Evolutionary conservation across 495 filamentous ascomycete species (phyloP).

Genomic region (Sphaerosporella brunnea): DNA sequence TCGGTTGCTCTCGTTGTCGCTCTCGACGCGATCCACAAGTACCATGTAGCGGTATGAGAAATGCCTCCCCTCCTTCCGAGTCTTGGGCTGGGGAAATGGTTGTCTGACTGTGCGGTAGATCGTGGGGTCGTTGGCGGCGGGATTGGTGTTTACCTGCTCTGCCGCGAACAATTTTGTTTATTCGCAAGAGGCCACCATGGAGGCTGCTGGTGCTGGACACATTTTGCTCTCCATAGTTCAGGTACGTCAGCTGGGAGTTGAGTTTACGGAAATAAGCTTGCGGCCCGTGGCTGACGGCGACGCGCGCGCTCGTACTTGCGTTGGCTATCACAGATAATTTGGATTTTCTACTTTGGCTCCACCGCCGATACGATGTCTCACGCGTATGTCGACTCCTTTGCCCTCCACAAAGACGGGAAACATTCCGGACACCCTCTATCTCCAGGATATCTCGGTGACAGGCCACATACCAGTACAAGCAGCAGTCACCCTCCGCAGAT

Average conservation of each 20-base stretch:
- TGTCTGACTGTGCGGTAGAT: too few relatives aligned
- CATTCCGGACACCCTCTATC: slow-evolving; percentile 49
- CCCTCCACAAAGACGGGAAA: slow-evolving; percentile 67
- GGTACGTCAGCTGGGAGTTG: slow-evolving; percentile 40
- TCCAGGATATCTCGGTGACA: slow-evolving; percentile 39
- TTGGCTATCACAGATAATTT: slow-evolving; percentile 52
- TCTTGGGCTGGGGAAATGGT: too few relatives aligned
- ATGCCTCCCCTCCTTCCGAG: too few relatives aligned
- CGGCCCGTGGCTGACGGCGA: neutral
- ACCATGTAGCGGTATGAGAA: slow-evolving; percentile 76
- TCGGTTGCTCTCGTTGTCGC: slow-evolving; percentile 65
- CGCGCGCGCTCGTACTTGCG: neutral
- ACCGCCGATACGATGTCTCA: slow-evolving; percentile 73
- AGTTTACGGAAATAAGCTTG: neutral
- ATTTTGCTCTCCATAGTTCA: slow-evolving; percentile 91
- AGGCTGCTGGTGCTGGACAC: slow-evolving; percentile 82
- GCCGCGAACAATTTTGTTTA: slow-evolving; percentile 72
- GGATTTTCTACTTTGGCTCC: slow-evolving; percentile 98
- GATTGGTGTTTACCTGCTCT: slow-evolving; percentile 65
- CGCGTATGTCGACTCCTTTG: slow-evolving; percentile 88
- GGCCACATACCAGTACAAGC: slow-evolving; percentile 67
- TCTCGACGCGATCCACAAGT: slow-evolving; percentile 64
- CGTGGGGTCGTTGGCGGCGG: slow-evolving; percentile 68
- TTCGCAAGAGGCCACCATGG: slow-evolving; percentile 44
- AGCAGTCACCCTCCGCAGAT: slow-evolving; percentile 69